Base-by-base conservation (phyloP, 73 alveolate genomes). In the Paramecium pentaurelia region DNA sequence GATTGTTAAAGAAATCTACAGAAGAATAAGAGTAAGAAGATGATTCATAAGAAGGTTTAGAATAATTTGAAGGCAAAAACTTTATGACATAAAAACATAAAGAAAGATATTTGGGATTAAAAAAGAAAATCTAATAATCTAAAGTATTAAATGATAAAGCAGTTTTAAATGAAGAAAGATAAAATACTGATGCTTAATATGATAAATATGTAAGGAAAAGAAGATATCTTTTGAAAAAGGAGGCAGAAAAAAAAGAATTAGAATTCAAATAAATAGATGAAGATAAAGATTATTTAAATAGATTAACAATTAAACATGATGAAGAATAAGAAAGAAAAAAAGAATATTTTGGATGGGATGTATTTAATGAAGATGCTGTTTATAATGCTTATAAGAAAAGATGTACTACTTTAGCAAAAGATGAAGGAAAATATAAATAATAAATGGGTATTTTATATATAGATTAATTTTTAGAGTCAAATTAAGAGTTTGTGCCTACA, bases 361-460 rank as follows among this genome's bases (percentile, higher is more conserved):
- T 95, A 10, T 96, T 95, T 93, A 96, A 96, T 85, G 95, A 93
- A 7, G 98, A 96, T 75, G 71, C 97, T 25, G 93, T 96, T 8
- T 96, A 95, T 86, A 85, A 94, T 59, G 98, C 98, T 7, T 94
- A 94, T 85, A 77, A 58, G 18, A 96, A 96, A 89, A 86, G 97
- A 89, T 89, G 94, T 47, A 89, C 54, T n/a, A 18, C 77, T 42
- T n/a, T 89, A n/a, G 86, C 54, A 2, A 71, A 71, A 16, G 40
- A 89, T 25, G 77, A 89, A 45, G 94, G 77, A 32, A 30, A 71
- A 16, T 89, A 89, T 28, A 54, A 71, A 10, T 3, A 45, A 16
- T 89, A 71, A 47, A 44, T 60, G 42, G 92, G 54, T 58, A 87
- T 34, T 1, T 58, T 70, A 59, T 38, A 58, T 34, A 2, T 36